These are phyloP conservation scores for Agastache rugosa DNA, from an alignment of 257 asterid genomes.

Conservation along the genomic window DNA sequence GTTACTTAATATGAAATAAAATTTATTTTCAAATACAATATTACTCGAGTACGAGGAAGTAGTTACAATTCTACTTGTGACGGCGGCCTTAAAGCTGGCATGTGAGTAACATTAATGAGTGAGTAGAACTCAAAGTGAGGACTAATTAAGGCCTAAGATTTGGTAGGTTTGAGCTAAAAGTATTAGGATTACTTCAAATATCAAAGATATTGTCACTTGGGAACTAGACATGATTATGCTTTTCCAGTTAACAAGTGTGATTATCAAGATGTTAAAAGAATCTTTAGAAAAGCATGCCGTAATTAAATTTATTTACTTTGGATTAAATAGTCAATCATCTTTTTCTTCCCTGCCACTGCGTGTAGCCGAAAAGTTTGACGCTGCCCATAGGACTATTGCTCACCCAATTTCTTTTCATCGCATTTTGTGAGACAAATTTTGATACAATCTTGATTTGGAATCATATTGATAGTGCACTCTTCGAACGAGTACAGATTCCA, in stretches of 20 bases:
- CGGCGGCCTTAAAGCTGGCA: constrained; percentile 21
- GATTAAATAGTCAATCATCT: background rate
- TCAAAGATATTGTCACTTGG: constrained; percentile 30
- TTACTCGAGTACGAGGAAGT: no score
- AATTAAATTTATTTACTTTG: background rate
- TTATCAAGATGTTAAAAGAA: constrained; percentile 25
- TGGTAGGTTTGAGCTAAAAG: background rate
- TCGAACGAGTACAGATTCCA: no score
- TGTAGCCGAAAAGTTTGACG: background rate
- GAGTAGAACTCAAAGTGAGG: constrained; percentile 4
- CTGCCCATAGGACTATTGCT: background rate
- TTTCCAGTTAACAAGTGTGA: constrained; percentile 28
- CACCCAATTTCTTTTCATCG: no score
- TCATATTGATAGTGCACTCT: no score
- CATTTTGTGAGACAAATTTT: no score
- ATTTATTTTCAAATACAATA: no score
- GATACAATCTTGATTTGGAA: no score
- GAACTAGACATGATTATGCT: constrained; percentile 38
- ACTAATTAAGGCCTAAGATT: constrained; percentile 7
- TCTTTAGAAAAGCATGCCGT: constrained; percentile 33
- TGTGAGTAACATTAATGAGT: constrained; percentile 3
- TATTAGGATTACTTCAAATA: constrained; percentile 16
- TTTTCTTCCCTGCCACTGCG: no score
- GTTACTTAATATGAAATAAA: no score
- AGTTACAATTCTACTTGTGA: background rate